A percentile compares a stretch with the other conserved stretches of the same genome.
Conservation (phyloP, 768 basidiomycete species). For the Agrocybe pediades region DNA sequence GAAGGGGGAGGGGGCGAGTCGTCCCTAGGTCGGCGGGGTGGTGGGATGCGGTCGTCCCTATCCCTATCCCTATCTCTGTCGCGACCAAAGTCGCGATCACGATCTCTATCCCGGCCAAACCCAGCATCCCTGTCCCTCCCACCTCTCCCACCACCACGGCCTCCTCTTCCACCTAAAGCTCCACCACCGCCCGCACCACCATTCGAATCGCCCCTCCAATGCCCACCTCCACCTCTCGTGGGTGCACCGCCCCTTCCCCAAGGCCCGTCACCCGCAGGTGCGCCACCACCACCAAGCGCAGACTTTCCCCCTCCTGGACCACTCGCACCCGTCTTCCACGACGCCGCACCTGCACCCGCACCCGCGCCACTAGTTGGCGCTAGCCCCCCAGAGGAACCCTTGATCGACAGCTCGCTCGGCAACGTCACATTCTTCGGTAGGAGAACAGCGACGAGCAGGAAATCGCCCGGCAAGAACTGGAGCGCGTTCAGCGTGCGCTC, state of each 20-base stretch:
- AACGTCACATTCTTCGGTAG: slow-evolving; percentile 67
- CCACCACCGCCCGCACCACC: slow-evolving; percentile 37
- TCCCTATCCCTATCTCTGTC: slow-evolving; percentile 23
- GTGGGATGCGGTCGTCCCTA: slow-evolving; percentile 42
- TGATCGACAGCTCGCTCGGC: slow-evolving; percentile 54
- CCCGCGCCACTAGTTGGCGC: slow-evolving; percentile 23
- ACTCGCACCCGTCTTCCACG: slow-evolving; percentile 34
- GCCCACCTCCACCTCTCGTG: slow-evolving; percentile 55
- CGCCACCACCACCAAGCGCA: slow-evolving; percentile 52
- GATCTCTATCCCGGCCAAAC: slow-evolving; percentile 32
- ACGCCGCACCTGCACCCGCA: slow-evolving; percentile 21
- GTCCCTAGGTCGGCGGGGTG: slow-evolving; percentile 38
- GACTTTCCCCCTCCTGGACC: slow-evolving; percentile 35
- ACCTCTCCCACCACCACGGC: slow-evolving; percentile 34
- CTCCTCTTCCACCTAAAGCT: slow-evolving; percentile 45
- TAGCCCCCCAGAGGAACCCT: slow-evolving; percentile 35
- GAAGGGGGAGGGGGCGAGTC: slow-evolving; percentile 54
- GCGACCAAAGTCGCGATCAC: slow-evolving; percentile 8
- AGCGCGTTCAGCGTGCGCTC: slow-evolving; percentile 80
- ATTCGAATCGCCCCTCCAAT: slow-evolving; percentile 76
- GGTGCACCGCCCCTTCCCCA: slow-evolving; percentile 19
- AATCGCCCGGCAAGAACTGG: slow-evolving; percentile 81
- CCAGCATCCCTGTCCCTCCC: slow-evolving; percentile 34
- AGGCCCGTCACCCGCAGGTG: slow-evolving; percentile 32
- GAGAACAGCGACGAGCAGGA: slow-evolving; percentile 70